Base-by-base conservation (phyloP, 768 basidiomycete species). In the Pilatotrama ljubarskyi region DNA sequence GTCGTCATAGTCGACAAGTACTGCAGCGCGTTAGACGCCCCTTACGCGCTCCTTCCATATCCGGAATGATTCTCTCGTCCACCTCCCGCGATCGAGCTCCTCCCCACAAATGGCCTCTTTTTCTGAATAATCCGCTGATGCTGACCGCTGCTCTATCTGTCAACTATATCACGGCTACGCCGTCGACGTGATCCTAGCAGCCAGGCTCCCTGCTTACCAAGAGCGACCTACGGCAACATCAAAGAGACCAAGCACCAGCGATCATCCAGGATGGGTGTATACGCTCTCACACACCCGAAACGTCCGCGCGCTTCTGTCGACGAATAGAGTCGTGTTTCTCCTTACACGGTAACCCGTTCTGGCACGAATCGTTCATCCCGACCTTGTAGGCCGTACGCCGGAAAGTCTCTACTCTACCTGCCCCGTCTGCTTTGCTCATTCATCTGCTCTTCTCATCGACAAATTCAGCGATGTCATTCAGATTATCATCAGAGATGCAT, bases 21-120 rank as follows among this genome's bases (percentile, higher is more conserved):
- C 46, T 11, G 18, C 24, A 47, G 38, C 55, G 38, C 38, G 38
- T 25, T 25, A 40, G 22, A 43, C 36, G 26, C 32, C 55, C 47
- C 47, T 35, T 37, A 25, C 55, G 37, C 37, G 24, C 37, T 17
- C 47, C 25, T 59, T 17, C 58, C 58, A 46, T 38, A 51, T 59
- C 51, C 24, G 58, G 58, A 29, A 59, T 42, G 50, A 59, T 59
- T 59, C 58, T 59, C 58, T 59, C 58, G 58, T 52, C 58, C 58
- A 14, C 36, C 46, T 24, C 50, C 40, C 57, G 40, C 55, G 5
- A 10, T 36, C 14, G 6, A 35, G 44, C 10, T 32, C 29, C 29
- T 32, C 29, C 29, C 29, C 10, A 5, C 29, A 4, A 32, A 4
- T 32, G 29, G 10, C 10, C 29, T 32, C 29, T 10, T 32, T 32